Evolutionary conservation across 1,139 yeast species (phyloP), one percentile per base, ranked within the genome.

Genomic region (Scheffersomyces insectosa): DNA sequence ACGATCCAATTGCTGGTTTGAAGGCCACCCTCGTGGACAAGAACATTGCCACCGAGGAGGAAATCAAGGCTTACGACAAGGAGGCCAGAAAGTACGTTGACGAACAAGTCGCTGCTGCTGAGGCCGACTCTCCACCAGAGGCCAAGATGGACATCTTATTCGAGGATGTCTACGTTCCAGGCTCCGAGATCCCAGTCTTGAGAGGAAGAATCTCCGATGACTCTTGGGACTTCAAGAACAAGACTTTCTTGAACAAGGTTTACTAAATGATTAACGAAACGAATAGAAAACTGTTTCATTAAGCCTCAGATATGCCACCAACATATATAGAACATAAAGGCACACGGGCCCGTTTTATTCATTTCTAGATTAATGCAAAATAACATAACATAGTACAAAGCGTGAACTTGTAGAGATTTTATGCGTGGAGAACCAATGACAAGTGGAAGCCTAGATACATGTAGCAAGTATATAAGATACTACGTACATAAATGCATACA

Each of bases 171-270:
- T 93, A 93, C 72, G 95, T 88, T 60, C 91, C 86, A 68, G 99
- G 99, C 51, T 76, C 93, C 48, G 98, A 93, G 76, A 80, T 88
- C 48, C 95, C 95, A 56, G 85, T 82, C 55, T 82, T 91, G 70
- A 88, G 99, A 79, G 99, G 99, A 55, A 88, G 99, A 80, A 85
- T 90, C 64, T 86, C 95, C 56, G 95, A 88, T 58, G 98, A 91
- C 68, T 80, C 91, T 48, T 86, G 95, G 95, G 85, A 85, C 67
- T 86, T 86, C 68, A 76, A 75, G 61, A 86, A 85, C 75, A 80
- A 83, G 62, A 85, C 83, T 54, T 86, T 84, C 65, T 82, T 80
- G 55, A 69, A 76, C 66, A 73, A 72, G 63, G 79, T 73, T 47
- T 74, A 74, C 63, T 74, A 72, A 55, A 41, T 45, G 25, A 32